Evolutionary conservation across 202 grass and related monocot species (phyloP).

Genomic region (Carex sylvatica): DNA sequence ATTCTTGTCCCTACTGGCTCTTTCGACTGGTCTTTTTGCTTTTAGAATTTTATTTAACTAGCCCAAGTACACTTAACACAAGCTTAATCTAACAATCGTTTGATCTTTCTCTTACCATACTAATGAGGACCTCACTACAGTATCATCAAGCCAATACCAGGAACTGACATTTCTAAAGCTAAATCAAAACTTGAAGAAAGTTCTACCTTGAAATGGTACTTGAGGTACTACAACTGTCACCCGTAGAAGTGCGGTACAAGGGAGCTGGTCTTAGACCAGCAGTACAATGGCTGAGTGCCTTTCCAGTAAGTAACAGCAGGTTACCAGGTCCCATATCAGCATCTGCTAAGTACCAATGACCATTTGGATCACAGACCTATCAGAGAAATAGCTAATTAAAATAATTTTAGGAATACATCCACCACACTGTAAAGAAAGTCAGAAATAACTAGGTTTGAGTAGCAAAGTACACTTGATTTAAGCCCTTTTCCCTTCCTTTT

Average conservation of each 20-base stretch:
- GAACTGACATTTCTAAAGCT: neutral
- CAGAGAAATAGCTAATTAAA: constrained; percentile 42
- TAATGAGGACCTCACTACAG: neutral
- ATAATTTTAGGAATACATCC: constrained; percentile 14
- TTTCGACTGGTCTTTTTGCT: neutral
- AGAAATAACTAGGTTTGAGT: neutral
- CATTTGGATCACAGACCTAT: constrained; percentile 76
- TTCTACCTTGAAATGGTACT: constrained; percentile 26
- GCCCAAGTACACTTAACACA: neutral
- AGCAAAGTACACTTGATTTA: neutral
- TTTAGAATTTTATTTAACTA: neutral
- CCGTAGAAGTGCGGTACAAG: constrained; percentile 43
- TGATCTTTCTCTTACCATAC: neutral
- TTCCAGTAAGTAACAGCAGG: constrained; percentile 72
- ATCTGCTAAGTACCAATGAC: constrained; percentile 75
- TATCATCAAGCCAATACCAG: neutral
- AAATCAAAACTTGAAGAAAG: constrained; percentile 23
- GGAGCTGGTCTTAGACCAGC: constrained; percentile 63
- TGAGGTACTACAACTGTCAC: constrained; percentile 29
- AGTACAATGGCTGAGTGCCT: constrained; percentile 63
- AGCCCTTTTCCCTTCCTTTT: neutral
- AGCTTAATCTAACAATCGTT: neutral
- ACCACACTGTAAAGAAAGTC: neutral
- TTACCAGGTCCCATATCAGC: constrained; percentile 31
- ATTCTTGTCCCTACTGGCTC: neutral